Evolutionary conservation across 2,329 filamentous ascomycete genomes (phyloP), one percentile per base, ranked within the genome.

Genomic region (Didymella segeticola): DNA sequence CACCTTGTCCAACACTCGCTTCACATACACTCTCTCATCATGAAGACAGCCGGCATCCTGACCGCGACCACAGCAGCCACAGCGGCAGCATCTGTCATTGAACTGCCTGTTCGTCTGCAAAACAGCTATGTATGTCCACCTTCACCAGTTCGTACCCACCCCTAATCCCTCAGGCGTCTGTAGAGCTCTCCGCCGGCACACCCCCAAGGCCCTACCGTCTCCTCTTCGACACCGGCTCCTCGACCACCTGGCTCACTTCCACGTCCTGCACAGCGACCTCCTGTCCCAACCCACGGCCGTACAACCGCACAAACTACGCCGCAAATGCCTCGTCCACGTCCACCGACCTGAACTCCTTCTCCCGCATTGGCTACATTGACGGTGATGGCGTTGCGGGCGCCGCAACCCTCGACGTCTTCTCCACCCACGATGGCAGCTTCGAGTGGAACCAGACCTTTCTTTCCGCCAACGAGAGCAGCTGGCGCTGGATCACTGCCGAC

Each of bases 391-490:
- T 64, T 9, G 31, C 47, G 9, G 60, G 62, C 29, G 39, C 19
- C 19, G 53, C 49, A 10, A 47, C 36, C 7, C 25, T 33, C n/a
- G 62, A 64, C 19, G 39, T 57, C n/a, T 60, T 62, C 37, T 36
- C 43, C 25, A 38, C 31, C n/a, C 43, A 17, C 19, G 54, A 49
- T 2, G 45, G 48, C 25, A 33, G 31, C 11, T 14, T 56, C 1
- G 50, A 58, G 9, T 64, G 60, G 62, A 64, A 64, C 45, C 60
- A 64, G 42, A 62, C 60, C 5, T 63, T 64, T 42, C 37, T 64
- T 0, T 34, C 56, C 1, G 56, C 27, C 27, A 64, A 64, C 29
- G 20, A 60, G 27, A 62, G 58, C 26, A 43, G 27, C 25, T 64
- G 58, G 60, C 47, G 52, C n/a, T 62, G 53, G 38, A 58, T 63